Percentiles rank a stretch among this genome's conserved stretches.
Evolutionary conservation across 2,329 filamentous ascomycete genomes (phyloP).

Genomic region (Ascochyta koolunga): DNA sequence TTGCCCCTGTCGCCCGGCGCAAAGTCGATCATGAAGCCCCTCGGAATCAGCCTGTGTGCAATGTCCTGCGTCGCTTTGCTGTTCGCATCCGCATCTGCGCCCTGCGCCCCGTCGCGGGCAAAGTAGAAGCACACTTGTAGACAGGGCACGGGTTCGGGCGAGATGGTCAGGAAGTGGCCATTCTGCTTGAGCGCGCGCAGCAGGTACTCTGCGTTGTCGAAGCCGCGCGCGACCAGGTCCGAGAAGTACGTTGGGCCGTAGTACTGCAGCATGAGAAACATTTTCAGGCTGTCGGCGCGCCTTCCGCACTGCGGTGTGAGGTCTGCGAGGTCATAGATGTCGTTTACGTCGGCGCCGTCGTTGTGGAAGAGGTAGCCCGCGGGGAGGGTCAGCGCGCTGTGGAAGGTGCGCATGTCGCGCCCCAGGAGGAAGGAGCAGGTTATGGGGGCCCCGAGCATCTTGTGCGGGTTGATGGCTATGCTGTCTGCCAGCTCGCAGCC

Average conservation of each 20-base stretch:
- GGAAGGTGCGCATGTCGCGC: constrained; percentile 76
- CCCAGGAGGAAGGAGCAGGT: constrained; percentile 90
- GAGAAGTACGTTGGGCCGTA: constrained; percentile 80
- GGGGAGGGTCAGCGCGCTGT: constrained; percentile 81
- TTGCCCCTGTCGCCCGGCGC: constrained; percentile 66
- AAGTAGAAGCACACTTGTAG: constrained; percentile 96
- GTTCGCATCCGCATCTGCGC: constrained; percentile 55
- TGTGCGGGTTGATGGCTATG: constrained; percentile 91
- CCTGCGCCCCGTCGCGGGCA: constrained; percentile 62
- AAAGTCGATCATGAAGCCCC: constrained; percentile 74
- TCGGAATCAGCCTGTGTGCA: constrained; percentile 59
- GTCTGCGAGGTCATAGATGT: constrained; percentile 89
- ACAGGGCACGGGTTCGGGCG: constrained; percentile 75
- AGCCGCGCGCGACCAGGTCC: constrained; percentile 68
- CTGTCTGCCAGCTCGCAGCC: constrained; percentile 79
- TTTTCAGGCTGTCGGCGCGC: constrained; percentile 81
- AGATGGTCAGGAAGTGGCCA: constrained; percentile 72
- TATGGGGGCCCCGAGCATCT: constrained; percentile 91
- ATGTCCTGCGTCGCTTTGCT: constrained; percentile 62
- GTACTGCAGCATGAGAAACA: constrained; percentile 88
- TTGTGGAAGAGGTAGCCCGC: constrained; percentile 73
- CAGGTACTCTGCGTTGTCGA: constrained; percentile 73
- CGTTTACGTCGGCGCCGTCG: constrained; percentile 31
- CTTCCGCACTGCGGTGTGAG: constrained; percentile 93
- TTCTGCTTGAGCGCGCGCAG: constrained; percentile 62